phyloP scores from a whole-genome alignment of 352 stramenopile genomes.

The Globisporangium spiculum region DNA sequence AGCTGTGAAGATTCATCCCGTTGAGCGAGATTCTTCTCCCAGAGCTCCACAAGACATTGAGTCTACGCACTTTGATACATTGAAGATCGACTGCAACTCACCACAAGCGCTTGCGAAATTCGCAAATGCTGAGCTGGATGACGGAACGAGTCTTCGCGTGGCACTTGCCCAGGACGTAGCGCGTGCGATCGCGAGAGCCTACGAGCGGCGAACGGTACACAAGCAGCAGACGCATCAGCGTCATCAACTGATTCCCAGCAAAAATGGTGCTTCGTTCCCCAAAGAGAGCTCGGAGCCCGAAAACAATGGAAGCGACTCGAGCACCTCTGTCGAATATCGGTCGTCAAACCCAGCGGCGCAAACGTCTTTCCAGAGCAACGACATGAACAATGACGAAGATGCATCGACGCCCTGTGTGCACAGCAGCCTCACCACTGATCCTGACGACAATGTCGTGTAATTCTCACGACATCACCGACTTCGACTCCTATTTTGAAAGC shows the following conservation, averaged over 20 bases:
- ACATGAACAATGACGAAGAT: conserved; percentile 20
- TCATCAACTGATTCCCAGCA: background rate
- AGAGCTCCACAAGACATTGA: background rate
- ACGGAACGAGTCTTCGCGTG: conserved; percentile 23
- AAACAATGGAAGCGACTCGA: conserved; percentile 24
- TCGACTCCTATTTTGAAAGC: background rate
- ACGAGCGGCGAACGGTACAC: conserved; percentile 21
- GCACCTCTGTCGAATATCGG: conserved; percentile 1
- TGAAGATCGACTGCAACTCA: conserved; percentile 21
- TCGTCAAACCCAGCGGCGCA: conserved; percentile 6
- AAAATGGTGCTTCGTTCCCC: background rate
- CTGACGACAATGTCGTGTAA: background rate
- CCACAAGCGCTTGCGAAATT: background rate
- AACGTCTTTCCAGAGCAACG: conserved; percentile 21
- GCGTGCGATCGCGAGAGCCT: conserved; percentile 31
- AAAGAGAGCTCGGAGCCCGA: conserved; percentile 27
- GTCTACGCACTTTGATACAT: background rate
- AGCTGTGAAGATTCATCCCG: background rate
- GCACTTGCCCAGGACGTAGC: conserved; percentile 41
- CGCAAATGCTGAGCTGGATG: conserved; percentile 13
- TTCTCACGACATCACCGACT: background rate
- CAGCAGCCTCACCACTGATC: background rate
- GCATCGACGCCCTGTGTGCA: background rate
- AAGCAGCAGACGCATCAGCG: background rate
- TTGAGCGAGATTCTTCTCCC: background rate